Evolutionary conservation across 2,329 filamentous ascomycete species (phyloP).

Genomic region (Colletotrichum siamense): DNA sequence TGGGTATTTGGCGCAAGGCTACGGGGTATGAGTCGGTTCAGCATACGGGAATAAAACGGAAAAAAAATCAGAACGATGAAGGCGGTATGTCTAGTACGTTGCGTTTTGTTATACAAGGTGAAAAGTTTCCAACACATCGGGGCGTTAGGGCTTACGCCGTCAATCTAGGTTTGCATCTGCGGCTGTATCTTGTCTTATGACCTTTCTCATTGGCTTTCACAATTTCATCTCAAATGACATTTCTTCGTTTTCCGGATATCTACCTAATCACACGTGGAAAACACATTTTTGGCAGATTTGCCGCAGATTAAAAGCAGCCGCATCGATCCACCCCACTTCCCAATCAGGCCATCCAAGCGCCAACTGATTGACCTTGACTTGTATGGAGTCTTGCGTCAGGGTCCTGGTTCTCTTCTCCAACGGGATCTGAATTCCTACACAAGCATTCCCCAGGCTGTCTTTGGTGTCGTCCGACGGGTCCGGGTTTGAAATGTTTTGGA

Average conservation of each 20-base stretch:
- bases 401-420: background rate
- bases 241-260: background rate
- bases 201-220: background rate
- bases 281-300: background rate
- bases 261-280: background rate
- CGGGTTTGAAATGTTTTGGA: background rate
- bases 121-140: background rate
- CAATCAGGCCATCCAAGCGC: background rate
- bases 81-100: accelerated
- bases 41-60: background rate
- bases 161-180: background rate
- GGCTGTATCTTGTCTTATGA: background rate
- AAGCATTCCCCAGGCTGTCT: background rate
- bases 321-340: background rate
- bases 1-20: slow-evolving; percentile 45
- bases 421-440: background rate
- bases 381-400: background rate
- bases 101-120: background rate
- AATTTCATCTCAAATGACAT: background rate
- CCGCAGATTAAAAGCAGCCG: background rate
- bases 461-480: background rate
- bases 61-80: accelerated
- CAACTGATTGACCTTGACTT: background rate
- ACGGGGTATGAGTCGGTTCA: slow-evolving; percentile 24
- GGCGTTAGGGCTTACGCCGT: background rate